These are phyloP conservation scores for Lodderomyces margitis DNA, from an alignment of 1,139 yeast species.

Conservation along the genomic window DNA sequence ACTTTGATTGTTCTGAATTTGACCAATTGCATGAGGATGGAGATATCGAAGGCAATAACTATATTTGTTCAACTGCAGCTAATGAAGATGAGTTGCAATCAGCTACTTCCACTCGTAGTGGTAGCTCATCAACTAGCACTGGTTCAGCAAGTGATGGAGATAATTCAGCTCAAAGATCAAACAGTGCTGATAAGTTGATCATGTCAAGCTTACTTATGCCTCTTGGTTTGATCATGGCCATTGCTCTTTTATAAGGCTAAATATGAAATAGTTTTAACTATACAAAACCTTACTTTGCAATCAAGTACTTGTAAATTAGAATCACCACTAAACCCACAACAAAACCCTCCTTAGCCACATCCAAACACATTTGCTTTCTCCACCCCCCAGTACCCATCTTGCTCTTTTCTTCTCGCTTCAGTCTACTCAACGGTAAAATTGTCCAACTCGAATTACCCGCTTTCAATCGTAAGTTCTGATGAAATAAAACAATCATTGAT, in stretches of 20 bases:
- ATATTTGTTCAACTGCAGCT: constrained; percentile 40
- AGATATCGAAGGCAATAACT: constrained; percentile 47
- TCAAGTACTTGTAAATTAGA: constrained; percentile 2
- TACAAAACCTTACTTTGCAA: constrained; percentile 1
- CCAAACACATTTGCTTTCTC: constrained; percentile 3
- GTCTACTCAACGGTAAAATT: constrained; percentile 3
- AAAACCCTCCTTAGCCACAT: not conserved
- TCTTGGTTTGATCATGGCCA: not conserved
- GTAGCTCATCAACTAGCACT: constrained; percentile 8
- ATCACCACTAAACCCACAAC: constrained; percentile 1
- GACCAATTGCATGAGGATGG: constrained; percentile 31
- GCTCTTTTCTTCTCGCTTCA: constrained; percentile 2
- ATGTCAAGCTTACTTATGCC: not conserved
- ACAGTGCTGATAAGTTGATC: not conserved
- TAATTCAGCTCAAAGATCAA: constrained; percentile 3
- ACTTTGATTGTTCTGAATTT: constrained; percentile 39
- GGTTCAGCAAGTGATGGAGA: constrained; percentile 8
- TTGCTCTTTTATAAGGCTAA: not conserved
- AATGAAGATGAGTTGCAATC: constrained; percentile 13
- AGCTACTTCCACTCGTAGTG: constrained; percentile 13
- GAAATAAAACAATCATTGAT: constrained; percentile 28
- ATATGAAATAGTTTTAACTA: not conserved
- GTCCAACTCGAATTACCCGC: not conserved
- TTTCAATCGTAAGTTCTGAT: constrained; percentile 28
- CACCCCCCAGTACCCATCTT: constrained; percentile 2